Evolutionary conservation across 306 rosid species (phyloP), one percentile per base, ranked within the genome.

Genomic region (Purshia tridentata): DNA sequence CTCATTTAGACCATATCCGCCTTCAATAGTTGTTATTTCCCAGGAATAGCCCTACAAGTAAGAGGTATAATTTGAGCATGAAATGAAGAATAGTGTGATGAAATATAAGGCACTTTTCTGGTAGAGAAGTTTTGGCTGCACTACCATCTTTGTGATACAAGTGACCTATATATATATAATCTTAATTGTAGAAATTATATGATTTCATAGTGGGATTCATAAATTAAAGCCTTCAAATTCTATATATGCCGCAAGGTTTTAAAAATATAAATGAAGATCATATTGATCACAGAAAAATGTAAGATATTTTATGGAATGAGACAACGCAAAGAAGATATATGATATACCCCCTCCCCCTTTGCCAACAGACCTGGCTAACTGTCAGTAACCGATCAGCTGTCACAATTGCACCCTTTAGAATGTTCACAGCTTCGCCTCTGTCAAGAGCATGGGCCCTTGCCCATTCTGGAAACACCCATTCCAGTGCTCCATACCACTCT

Each of bases 371-470:
- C 98, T 90, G 65, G 88, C 98, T 92, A 16, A 92, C 98, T 72
- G 98, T 88, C 61, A 92, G 81, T 81, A 92, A 82, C 76, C 98
- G 89, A 65, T 92, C 98, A 59, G 88, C 81, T 51, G 98, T 90
- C 79, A 92, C 98, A 74, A 90, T 69, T 63, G 98, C 94, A 69
- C 98, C 96, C 88, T 92, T 92, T 8, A 92, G 77, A 81, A 90
- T 84, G 81, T 90, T 92, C 78, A 92, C 96, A 66, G 98, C 89
- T 87, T 88, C 91, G 14, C 98, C 98, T 9, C 70, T 79, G 87
- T 92, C 98, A 67, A 92, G 94, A 82, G 98, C 98, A 84, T 92
- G 98, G 9, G 81, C 72, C 85, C 98, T 90, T 59, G 98, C 96
- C 98, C 98, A 92, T 49, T 70, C 80, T 57, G 96, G 98, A 80